Percentiles rank a stretch among this genome's conserved stretches.
phyloP scores from a whole-genome alignment of 176 grass and related monocot genomes.

The sorghum (Sorghum bicolor) region DNA sequence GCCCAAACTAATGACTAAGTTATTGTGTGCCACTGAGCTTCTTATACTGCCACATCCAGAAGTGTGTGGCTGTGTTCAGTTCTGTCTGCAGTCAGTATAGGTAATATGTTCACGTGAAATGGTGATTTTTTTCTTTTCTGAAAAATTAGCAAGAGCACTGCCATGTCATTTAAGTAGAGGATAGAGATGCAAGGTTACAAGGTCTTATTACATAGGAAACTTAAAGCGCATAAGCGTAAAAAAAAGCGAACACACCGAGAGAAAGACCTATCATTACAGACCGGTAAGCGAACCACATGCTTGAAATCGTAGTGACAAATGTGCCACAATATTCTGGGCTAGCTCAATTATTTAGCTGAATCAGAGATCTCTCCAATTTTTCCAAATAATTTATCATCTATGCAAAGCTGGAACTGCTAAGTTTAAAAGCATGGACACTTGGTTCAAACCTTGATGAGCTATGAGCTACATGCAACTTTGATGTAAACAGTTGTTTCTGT shows the following conservation, averaged over 20 bases:
- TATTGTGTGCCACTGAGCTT: neutral
- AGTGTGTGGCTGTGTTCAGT: neutral
- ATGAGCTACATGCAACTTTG: neutral
- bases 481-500: neutral
- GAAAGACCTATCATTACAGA: neutral
- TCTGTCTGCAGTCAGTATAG: neutral
- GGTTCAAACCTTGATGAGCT: slow-evolving; percentile 16
- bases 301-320: neutral
- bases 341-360: neutral
- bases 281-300: neutral
- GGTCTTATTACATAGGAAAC: neutral
- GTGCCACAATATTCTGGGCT: neutral
- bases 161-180: neutral
- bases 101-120: neutral
- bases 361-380: neutral
- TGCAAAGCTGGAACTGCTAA: slow-evolving; percentile 2
- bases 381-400: neutral
- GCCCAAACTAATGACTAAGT: neutral
- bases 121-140: neutral
- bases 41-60: neutral
- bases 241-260: neutral
- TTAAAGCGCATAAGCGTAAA: neutral
- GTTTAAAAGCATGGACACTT: neutral
- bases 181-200: neutral
- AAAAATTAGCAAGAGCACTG: neutral